A percentile compares a stretch with the other conserved stretches of the same genome.
phyloP scores from a whole-genome alignment of 2,329 filamentous ascomycete genomes.

The Diaporthe sp. region DNA sequence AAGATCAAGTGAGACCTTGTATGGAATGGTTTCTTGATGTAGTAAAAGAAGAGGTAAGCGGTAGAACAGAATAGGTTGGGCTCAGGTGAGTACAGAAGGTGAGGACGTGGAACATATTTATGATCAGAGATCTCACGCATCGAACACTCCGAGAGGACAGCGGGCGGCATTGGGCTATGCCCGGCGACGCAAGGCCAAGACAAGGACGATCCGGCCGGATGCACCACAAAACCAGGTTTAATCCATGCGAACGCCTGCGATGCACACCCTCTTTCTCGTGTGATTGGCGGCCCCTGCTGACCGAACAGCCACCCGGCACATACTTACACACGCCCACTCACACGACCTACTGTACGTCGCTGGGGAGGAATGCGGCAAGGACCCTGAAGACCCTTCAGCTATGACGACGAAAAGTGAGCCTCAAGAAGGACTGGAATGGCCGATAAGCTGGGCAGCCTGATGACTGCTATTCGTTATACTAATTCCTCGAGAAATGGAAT shows the following conservation, averaged over 20 bases:
- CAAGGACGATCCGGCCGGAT: slow-evolving; percentile 24
- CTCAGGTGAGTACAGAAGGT: neutral
- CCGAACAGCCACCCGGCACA: slow-evolving; percentile 28
- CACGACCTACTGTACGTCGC: neutral
- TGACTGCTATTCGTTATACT: neutral
- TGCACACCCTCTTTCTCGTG: slow-evolving; percentile 16
- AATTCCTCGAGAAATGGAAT: neutral
- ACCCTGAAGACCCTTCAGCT: neutral
- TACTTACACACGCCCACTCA: neutral
- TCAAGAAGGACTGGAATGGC: neutral
- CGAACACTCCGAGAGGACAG: slow-evolving; percentile 39
- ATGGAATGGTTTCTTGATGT: neutral
- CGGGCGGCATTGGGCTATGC: slow-evolving; percentile 6
- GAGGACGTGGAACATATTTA: slow-evolving; percentile 23
- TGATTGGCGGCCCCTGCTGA: slow-evolving; percentile 24
- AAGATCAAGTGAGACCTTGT: neutral
- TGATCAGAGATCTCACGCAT: slow-evolving; percentile 15
- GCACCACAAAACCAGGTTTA: slow-evolving; percentile 29
- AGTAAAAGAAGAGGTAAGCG: neutral
- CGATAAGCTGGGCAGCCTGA: neutral
- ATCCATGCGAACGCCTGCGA: slow-evolving; percentile 28
- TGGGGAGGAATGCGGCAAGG: neutral
- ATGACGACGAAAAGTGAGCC: slow-evolving; percentile 26
- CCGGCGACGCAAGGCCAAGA: slow-evolving; percentile 27
- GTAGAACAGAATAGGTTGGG: neutral